Conservation (phyloP, 805 yeast genomes). For the Kuraishia borneana region DNA sequence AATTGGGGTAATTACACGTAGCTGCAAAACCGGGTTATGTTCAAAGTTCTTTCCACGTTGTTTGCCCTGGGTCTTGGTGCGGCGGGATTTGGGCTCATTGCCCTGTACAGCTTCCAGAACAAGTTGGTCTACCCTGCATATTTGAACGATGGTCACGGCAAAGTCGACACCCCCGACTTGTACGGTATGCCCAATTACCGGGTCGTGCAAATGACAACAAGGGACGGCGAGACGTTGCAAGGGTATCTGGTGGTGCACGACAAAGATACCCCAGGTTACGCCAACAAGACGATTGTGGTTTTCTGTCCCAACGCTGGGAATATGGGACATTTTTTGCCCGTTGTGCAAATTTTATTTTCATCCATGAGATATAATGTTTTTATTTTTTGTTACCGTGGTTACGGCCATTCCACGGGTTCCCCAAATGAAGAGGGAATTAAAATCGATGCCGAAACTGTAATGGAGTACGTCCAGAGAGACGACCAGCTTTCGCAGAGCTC, state of each 20-base stretch:
- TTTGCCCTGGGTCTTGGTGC: not conserved
- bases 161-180: slow-evolving; percentile 69
- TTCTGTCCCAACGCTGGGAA: slow-evolving; percentile 94
- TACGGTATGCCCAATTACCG: slow-evolving; percentile 55
- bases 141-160: slow-evolving; percentile 60
- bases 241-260: slow-evolving; percentile 52
- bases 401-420: slow-evolving; percentile 68
- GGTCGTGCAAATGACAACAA: slow-evolving; percentile 45
- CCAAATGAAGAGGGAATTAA: slow-evolving; percentile 77
- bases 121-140: slow-evolving; percentile 74
- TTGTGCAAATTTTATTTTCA: slow-evolving; percentile 57
- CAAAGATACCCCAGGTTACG: slow-evolving; percentile 21
- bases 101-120: slow-evolving; percentile 52
- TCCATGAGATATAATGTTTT: slow-evolving; percentile 65
- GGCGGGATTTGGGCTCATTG: slow-evolving; percentile 25
- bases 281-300: slow-evolving; percentile 61
- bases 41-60: not conserved
- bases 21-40: not conserved
- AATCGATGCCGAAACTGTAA: slow-evolving; percentile 65
- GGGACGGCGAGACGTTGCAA: slow-evolving; percentile 60
- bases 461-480: slow-evolving; percentile 46
- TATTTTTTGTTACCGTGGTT: slow-evolving; percentile 83
- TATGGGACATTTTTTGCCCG: slow-evolving; percentile 82
- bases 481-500: slow-evolving; percentile 39
- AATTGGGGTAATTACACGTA: not conserved